These are phyloP conservation scores for Coniochaeta hoffmannii DNA, from an alignment of 2,329 filamentous ascomycete genomes.

Conservation along the genomic window DNA sequence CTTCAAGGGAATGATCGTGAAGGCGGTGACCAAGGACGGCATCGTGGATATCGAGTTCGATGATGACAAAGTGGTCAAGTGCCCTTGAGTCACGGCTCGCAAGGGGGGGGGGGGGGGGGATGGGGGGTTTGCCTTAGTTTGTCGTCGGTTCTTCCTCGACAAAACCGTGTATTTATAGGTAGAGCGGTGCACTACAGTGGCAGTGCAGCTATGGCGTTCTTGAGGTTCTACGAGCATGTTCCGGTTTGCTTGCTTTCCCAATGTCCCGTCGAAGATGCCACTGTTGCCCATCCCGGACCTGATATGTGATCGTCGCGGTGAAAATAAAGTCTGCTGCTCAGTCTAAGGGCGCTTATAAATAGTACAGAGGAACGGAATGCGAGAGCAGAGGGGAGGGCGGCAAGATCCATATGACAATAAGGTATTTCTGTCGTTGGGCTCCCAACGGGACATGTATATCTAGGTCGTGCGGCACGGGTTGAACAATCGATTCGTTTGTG, in stretches of 20 bases:
- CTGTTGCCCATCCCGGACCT: not conserved
- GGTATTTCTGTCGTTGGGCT: too few relatives aligned
- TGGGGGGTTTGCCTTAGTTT: not conserved
- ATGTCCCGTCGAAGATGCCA: not conserved
- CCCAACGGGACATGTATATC: too few relatives aligned
- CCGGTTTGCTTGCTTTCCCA: not conserved
- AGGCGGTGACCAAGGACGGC: conserved; percentile 91
- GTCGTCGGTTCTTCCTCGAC: not conserved
- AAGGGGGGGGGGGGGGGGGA: too few relatives aligned
- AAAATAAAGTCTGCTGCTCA: not conserved
- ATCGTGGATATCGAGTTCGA: conserved; percentile 79
- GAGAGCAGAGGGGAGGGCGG: too few relatives aligned
- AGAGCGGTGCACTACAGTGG: not conserved
- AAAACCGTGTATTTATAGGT: not conserved
- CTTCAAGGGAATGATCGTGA: conserved; percentile 95
- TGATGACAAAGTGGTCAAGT: conserved; percentile 65
- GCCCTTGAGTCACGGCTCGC: conserved; percentile 35
- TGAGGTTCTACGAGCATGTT: not conserved
- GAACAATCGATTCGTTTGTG: too few relatives aligned
- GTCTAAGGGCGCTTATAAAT: too few relatives aligned
- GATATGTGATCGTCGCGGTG: not conserved
- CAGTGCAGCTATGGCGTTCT: not conserved
- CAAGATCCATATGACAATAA: too few relatives aligned
- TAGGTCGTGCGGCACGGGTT: too few relatives aligned
- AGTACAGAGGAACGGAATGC: too few relatives aligned